Evolutionary conservation across 768 basidiomycete species (phyloP).

Genomic region (Trametes gibbosa): DNA sequence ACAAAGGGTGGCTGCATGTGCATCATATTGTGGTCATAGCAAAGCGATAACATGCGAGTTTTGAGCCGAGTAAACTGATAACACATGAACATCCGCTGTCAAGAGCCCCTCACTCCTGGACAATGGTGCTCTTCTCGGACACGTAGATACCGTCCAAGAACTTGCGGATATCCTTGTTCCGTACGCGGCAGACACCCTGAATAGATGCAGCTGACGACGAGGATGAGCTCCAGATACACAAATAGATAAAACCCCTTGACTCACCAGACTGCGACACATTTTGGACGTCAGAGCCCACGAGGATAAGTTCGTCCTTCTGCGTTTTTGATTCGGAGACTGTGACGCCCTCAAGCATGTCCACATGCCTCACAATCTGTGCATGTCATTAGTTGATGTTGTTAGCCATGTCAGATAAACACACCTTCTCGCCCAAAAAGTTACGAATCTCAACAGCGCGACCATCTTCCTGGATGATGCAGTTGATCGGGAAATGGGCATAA

Average conservation of each 20-base stretch:
- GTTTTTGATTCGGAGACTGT: conserved; percentile 79
- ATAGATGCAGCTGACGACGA: conserved; percentile 78
- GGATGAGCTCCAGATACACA: background rate
- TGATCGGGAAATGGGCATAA: conserved; percentile 99
- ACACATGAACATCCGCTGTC: conserved; percentile 19
- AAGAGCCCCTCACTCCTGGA: conserved; percentile 35
- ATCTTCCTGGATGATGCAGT: conserved; percentile 85
- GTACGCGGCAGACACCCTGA: conserved; percentile 93
- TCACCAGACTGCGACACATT: conserved; percentile 95
- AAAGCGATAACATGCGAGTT: conserved; percentile 30
- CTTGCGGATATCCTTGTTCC: conserved; percentile 99
- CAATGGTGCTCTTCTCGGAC: conserved; percentile 72
- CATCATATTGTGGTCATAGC: conserved; percentile 31
- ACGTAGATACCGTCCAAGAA: conserved; percentile 95
- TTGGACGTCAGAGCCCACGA: conserved; percentile 95
- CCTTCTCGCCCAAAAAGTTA: conserved; percentile 95
- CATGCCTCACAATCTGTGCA: conserved; percentile 81
- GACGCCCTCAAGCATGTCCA: conserved; percentile 90
- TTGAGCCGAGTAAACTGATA: conserved; percentile 23
- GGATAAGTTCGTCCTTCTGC: conserved; percentile 92
- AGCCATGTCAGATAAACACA: conserved; percentile 28
- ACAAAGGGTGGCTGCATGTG: conserved; percentile 19
- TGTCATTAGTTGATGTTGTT: background rate
- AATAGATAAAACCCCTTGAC: conserved; percentile 7
- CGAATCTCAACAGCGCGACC: conserved; percentile 82